Percentiles rank a stretch among this genome's conserved stretches.
Conservation (phyloP, 1,139 yeast species). For the Blastobotrys aristatus region DNA sequence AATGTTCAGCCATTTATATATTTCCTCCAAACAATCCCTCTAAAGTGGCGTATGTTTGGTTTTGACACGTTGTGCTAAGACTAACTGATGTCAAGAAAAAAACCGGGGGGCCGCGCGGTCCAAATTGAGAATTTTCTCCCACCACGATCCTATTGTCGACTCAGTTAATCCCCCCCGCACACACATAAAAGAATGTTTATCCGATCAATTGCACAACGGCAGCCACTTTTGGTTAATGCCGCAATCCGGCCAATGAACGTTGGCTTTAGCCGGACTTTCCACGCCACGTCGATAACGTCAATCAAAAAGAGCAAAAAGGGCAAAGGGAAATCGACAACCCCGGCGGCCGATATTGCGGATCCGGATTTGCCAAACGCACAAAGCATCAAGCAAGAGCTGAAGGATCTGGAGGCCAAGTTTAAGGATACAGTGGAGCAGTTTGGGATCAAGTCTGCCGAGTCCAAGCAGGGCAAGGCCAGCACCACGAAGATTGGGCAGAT, state of each 20-base stretch:
- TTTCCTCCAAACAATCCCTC: no score
- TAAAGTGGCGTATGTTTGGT: no score
- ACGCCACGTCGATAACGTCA: background rate
- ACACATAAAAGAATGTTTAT: background rate
- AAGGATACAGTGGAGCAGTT: slow-evolving; percentile 16
- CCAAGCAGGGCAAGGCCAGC: slow-evolving; percentile 16
- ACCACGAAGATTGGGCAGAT: slow-evolving; percentile 14
- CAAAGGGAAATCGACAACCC: background rate
- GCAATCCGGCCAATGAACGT: background rate
- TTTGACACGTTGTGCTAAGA: no score
- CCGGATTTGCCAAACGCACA: slow-evolving; percentile 4
- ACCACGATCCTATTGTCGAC: background rate
- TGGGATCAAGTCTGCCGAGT: slow-evolving; percentile 13
- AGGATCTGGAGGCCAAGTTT: slow-evolving; percentile 8
- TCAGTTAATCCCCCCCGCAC: background rate
- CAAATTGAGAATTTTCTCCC: background rate
- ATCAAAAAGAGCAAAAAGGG: background rate
- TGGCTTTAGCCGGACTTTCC: no score
- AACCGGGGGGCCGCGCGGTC: no score
- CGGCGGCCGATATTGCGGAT: background rate
- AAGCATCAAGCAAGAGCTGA: slow-evolving; percentile 8
- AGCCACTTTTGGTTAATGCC: background rate
- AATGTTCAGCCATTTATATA: no score
- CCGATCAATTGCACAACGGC: background rate
- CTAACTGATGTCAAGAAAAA: no score